Evolutionary conservation across 2,329 filamentous ascomycete species (phyloP).

Genomic region (Calonectria pseudoturangicola): DNA sequence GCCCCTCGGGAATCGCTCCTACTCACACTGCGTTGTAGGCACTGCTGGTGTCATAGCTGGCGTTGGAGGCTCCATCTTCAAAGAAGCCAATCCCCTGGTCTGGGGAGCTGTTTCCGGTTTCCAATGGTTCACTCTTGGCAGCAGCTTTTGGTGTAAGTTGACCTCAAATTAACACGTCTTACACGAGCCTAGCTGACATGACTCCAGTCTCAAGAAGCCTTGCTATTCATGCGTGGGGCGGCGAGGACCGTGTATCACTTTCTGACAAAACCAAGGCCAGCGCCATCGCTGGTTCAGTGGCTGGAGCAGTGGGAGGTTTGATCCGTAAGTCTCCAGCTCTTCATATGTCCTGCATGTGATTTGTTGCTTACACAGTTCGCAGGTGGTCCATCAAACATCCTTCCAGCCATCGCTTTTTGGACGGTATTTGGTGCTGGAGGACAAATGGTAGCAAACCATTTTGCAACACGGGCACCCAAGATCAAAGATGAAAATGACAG

Average conservation of each 20-base stretch:
- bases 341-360: neutral
- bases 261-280: conserved; percentile 80
- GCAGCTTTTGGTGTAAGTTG: conserved; percentile 82
- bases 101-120: conserved; percentile 84
- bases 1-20: neutral
- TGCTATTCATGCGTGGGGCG: conserved; percentile 68
- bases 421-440: conserved; percentile 64
- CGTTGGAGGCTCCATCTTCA: conserved; percentile 82
- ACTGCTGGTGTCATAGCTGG: conserved; percentile 78
- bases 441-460: conserved; percentile 61
- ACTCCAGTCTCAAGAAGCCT: conserved; percentile 68
- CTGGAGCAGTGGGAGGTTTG: conserved; percentile 76
- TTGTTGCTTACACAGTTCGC: conserved; percentile 42
- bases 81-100: conserved; percentile 79
- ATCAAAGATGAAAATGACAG: conserved; percentile 62
- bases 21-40: conserved; percentile 63
- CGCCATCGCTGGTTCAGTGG: conserved; percentile 81
- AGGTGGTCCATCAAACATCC: conserved; percentile 72
- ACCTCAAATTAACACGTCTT: neutral
- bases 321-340: conserved; percentile 65
- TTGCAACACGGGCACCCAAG: conserved; percentile 52
- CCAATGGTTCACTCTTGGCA: conserved; percentile 88
- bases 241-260: conserved; percentile 71
- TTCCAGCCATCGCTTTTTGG: conserved; percentile 71
- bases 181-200: conserved; percentile 36